Evolutionary conservation across 768 basidiomycete genomes (phyloP), one percentile per base, ranked within the genome.

Genomic region (Tylopilus sp.): DNA sequence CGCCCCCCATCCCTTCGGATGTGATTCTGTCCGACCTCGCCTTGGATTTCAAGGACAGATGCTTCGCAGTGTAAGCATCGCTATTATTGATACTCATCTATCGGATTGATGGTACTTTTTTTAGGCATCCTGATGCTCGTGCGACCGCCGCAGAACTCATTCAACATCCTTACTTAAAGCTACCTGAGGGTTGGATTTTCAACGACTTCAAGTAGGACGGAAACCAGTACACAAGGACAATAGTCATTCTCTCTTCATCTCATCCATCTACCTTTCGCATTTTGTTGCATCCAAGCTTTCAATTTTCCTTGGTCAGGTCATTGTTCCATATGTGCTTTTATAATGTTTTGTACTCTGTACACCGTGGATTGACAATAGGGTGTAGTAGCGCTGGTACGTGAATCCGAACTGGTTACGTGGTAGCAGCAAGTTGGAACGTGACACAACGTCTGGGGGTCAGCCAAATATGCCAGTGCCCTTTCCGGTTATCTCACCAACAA

Each of bases 1-100:
- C 88, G 25, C 97, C 97, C 10, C 95, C 96, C 4, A 81, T 99
- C 6, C 97, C 96, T 3, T 79, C 85, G 17, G 89, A 91, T 50
- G 83, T 98, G 45, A 72, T 79, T 3, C 72, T 98, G 46, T 86
- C 89, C 19, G 73, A 80, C 24, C 77, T 85, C 45, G 95, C 89
- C 11, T 80, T 88, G 56, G 89, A 96, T 66, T 97, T 99, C 71
- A 80, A 96, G 60, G 76, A 77, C 47, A 85, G 84, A 64, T 98
- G 97, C 71, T 93, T 98, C 65, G 87, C 91, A 4, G 85, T 92
- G 92, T 92, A 66, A 60, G 88, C 71, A 42, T 24, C 30, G 28
- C 28, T 40, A n/a, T 34, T 24, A 11, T 26, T 19, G 16, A 30
- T 21, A 30, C 10, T 22, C 6, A 3, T 45, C 36, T 25, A 52